Evolutionary conservation across 305 asterid genomes (phyloP).

Genomic region (Andrographis paniculata): DNA sequence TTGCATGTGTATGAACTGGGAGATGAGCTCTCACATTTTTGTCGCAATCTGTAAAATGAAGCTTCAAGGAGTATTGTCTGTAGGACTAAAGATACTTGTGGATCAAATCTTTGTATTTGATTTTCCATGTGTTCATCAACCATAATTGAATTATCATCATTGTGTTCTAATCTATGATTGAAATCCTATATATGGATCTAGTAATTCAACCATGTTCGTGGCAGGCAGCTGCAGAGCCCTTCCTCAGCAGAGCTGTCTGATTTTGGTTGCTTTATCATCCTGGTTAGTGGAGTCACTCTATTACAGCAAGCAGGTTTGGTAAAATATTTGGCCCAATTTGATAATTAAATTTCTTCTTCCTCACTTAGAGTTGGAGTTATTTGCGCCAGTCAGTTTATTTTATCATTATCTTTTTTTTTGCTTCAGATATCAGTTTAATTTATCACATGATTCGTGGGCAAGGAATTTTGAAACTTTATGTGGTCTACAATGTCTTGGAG

Average conservation of each 20-base stretch:
- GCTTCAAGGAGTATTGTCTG: too few relatives aligned
- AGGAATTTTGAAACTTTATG: slow-evolving; percentile 90
- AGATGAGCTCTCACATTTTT: not conserved
- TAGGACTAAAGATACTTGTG: too few relatives aligned
- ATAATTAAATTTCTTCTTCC: too few relatives aligned
- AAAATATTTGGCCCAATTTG: not conserved
- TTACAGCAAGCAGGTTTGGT: slow-evolving; percentile 84
- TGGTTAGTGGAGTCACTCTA: slow-evolving; percentile 67
- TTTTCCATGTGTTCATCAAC: too few relatives aligned
- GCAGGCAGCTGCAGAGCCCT: slow-evolving; percentile 98
- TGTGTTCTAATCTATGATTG: not conserved
- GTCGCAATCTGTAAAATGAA: not conserved
- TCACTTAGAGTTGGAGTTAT: too few relatives aligned
- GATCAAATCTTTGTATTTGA: too few relatives aligned
- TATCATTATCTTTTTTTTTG: too few relatives aligned
- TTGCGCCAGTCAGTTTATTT: too few relatives aligned
- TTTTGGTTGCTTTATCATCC: slow-evolving; percentile 74
- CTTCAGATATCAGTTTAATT: slow-evolving; percentile 89
- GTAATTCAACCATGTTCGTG: slow-evolving; percentile 61
- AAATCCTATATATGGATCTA: slow-evolving; percentile 6
- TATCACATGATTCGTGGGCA: slow-evolving; percentile 99
- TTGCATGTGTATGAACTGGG: not conserved
- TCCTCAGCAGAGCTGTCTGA: slow-evolving; percentile 90
- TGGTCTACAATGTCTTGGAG: slow-evolving; percentile 97
- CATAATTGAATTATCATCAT: too few relatives aligned